Evolutionary conservation across 2,329 filamentous ascomycete species (phyloP), one percentile per base, ranked within the genome.

Genomic region (Fusarium dlaminii): DNA sequence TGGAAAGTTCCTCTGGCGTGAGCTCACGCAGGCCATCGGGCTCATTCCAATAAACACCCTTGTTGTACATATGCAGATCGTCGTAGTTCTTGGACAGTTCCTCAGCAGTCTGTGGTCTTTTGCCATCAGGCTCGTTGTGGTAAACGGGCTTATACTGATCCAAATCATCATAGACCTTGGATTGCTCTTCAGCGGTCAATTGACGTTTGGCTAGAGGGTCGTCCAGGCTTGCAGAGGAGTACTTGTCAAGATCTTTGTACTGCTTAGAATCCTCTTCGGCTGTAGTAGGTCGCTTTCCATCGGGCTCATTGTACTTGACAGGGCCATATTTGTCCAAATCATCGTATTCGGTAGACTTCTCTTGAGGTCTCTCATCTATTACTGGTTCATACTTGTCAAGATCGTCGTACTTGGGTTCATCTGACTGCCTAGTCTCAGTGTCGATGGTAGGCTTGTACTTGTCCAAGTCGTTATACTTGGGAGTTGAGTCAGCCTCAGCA

Each of bases 151-250:
- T 73, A 72, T 86, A 87, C 63, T 83, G 75, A 46, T 81, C 77
- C 51, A 87, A 75, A 68, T 87, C 85, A 8, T 81, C 76, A 52
- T 85, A 84, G 8, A 76, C 51, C 60, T 83, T 83, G 14, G 81
- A 81, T 45, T 76, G 68, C 68, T 84, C 82, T 59, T 83, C 82
- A 3, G 78, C 60, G 20, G 76, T 81, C 59, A 77, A 66, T 42
- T 75, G 70, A 34, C 66, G 77, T 22, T 80, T 64, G 5, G 77
- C 63, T 15, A 78, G 70, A 10, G 80, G 79, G 11, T 80, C 70
- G 29, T 82, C 80, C 43, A 80, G 73, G 30, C 75, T 75, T 29
- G 77, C 66, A 12, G 80, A 70, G 1, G 79, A 78, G 68, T 84
- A 83, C 29, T 81, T 76, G 55, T 78, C 62, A 15, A 84, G 77